phyloP scores from a whole-genome alignment of 2,329 filamentous ascomycete genomes.

The Neopestalotiopsis clavispora region DNA sequence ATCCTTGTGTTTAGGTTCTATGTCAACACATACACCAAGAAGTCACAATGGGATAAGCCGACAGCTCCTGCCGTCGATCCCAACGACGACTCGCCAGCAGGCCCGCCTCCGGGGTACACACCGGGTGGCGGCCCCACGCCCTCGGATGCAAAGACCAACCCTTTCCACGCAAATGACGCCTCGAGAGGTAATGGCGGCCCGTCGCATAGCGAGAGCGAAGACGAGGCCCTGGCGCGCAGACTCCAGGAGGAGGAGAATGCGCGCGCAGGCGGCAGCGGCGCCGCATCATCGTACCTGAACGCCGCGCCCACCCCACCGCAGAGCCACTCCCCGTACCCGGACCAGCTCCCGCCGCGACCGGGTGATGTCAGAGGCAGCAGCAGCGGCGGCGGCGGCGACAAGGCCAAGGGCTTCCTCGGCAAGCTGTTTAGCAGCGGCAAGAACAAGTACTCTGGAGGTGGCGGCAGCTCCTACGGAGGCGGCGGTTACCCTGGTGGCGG shows the following conservation, averaged over 20 bases:
- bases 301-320: conserved; percentile 32
- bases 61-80: conserved; percentile 68
- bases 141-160: conserved; percentile 70
- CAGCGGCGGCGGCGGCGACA: conserved; percentile 38
- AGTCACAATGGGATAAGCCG: conserved; percentile 89
- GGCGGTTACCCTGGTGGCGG: conserved; percentile 37
- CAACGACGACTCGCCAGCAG: conserved; percentile 51
- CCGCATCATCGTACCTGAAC: conserved; percentile 40
- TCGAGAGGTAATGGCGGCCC: conserved; percentile 22
- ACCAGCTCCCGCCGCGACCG: conserved; percentile 49
- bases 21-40: conserved; percentile 85
- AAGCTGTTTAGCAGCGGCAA: conserved; percentile 38
- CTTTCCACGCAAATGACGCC: conserved; percentile 57
- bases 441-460: conserved; percentile 32
- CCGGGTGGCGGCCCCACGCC: conserved; percentile 49
- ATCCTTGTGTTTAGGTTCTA: conserved; percentile 71
- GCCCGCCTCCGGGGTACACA: conserved; percentile 72
- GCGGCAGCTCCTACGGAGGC: conserved; percentile 28
- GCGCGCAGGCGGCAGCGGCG: conserved; percentile 46
- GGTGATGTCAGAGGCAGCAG: conserved; percentile 24
- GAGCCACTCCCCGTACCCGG: conserved; percentile 35
- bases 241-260: conserved; percentile 86
- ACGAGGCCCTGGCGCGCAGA: conserved; percentile 66
- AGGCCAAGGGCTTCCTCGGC: conserved; percentile 44
- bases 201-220: conserved; percentile 19